Evolutionary conservation across 495 filamentous ascomycete genomes (phyloP).

Genomic region (Neurospora sp.): DNA sequence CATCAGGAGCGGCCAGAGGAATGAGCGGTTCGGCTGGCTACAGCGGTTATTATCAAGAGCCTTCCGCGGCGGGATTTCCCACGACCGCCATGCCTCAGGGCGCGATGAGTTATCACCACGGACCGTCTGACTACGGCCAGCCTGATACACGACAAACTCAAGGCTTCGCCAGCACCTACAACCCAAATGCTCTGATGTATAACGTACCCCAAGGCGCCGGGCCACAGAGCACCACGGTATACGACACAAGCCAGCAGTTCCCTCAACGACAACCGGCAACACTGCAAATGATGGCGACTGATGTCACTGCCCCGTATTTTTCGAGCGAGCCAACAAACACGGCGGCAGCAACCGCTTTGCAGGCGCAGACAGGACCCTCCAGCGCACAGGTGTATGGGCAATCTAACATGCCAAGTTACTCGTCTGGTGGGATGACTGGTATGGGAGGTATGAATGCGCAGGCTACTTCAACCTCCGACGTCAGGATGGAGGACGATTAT

Average conservation of each 20-base stretch:
- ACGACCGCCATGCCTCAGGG: slow-evolving; percentile 34
- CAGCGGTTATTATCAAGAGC: slow-evolving; percentile 46
- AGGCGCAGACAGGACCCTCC: slow-evolving; percentile 28
- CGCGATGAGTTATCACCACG: slow-evolving; percentile 41
- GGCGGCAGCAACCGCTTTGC: slow-evolving; percentile 40
- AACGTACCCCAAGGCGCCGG: slow-evolving; percentile 60
- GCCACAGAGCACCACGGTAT: slow-evolving; percentile 48
- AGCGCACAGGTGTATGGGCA: slow-evolving; percentile 42
- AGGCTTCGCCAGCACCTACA: slow-evolving; percentile 37
- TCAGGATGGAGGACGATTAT: slow-evolving; percentile 34
- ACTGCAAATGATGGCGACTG: slow-evolving; percentile 65
- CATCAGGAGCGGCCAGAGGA: slow-evolving; percentile 26
- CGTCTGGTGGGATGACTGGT: slow-evolving; percentile 26
- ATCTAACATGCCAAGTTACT: slow-evolving; percentile 34
- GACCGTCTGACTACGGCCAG: slow-evolving; percentile 36
- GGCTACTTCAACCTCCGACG: slow-evolving; percentile 26
- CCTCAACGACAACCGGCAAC: slow-evolving; percentile 68
- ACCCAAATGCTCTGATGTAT: slow-evolving; percentile 62
- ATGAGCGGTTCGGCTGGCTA: slow-evolving; percentile 40
- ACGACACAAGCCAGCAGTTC: slow-evolving; percentile 74
- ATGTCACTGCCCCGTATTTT: slow-evolving; percentile 67
- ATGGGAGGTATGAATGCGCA: slow-evolving; percentile 33
- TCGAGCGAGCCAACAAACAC: slow-evolving; percentile 56
- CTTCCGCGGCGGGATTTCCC: slow-evolving; percentile 36
- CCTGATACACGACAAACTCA: slow-evolving; percentile 39